Conservation (phyloP, 2,329 filamentous ascomycete species). For the Cladosporium sphaerospermum region DNA sequence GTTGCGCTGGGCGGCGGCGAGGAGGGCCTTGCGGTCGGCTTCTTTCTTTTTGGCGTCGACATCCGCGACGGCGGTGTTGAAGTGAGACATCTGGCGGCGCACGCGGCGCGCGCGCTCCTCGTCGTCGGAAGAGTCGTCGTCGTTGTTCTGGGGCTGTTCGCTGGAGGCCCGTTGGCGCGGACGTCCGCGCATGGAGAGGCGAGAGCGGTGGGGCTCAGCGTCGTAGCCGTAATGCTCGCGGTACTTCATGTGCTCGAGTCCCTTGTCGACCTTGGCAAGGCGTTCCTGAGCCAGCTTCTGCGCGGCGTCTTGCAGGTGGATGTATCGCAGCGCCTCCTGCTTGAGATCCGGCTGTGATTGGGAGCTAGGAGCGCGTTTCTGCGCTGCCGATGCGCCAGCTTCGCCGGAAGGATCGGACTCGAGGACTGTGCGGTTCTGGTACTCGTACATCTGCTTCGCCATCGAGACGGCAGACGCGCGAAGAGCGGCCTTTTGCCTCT, state of each 20-base stretch:
- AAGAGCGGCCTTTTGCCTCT: slow-evolving; percentile 63
- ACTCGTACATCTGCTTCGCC: slow-evolving; percentile 79
- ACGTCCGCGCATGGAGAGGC: slow-evolving; percentile 48
- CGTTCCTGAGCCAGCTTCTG: slow-evolving; percentile 81
- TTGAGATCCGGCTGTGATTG: slow-evolving; percentile 43
- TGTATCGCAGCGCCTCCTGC: slow-evolving; percentile 45
- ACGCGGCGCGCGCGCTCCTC: slow-evolving; percentile 66
- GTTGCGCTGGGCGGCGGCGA: slow-evolving; percentile 76
- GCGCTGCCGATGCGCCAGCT: slow-evolving; percentile 23
- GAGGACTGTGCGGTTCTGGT: slow-evolving; percentile 40
- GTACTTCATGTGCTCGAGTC: slow-evolving; percentile 56
- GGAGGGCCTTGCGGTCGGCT: slow-evolving; percentile 65
- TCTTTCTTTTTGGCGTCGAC: slow-evolving; percentile 69
- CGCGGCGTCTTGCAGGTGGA: slow-evolving; percentile 76
- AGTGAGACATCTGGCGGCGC: slow-evolving; percentile 69
- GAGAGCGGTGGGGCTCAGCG: slow-evolving; percentile 41
- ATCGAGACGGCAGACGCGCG: slow-evolving; percentile 81
- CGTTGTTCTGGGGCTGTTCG: slow-evolving; percentile 42
- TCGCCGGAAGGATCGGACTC: slow-evolving; percentile 17
- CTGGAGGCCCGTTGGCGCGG: slow-evolving; percentile 59
- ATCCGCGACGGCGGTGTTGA: slow-evolving; percentile 61
- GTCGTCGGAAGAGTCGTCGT: slow-evolving; percentile 50
- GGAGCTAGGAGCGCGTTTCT: slow-evolving; percentile 27
- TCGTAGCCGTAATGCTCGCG: slow-evolving; percentile 71
- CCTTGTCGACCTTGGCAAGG: slow-evolving; percentile 70